Evolutionary conservation across 768 basidiomycete genomes (phyloP).

Genomic region (Sporobolomyces roseus): DNA sequence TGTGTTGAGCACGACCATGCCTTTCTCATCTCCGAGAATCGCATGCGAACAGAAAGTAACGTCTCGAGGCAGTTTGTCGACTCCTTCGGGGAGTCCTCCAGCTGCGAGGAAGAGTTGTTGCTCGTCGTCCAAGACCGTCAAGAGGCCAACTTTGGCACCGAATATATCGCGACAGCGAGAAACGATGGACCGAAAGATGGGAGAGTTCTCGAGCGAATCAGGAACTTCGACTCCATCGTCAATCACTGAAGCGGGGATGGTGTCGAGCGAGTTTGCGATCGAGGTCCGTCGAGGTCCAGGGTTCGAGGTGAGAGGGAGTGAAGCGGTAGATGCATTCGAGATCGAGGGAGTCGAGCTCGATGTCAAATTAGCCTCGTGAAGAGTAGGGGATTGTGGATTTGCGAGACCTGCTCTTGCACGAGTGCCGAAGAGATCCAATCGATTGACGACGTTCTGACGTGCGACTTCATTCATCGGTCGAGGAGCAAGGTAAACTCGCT

Average conservation of each 20-base stretch:
- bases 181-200: slow-evolving; percentile 34
- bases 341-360: not conserved
- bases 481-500: slow-evolving; percentile 17
- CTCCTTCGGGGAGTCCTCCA: slow-evolving; percentile 34
- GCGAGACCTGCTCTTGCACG: slow-evolving; percentile 6
- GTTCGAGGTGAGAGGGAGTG: not conserved
- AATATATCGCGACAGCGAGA: slow-evolving; percentile 20
- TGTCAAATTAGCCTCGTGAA: not conserved
- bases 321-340: slow-evolving; percentile 1
- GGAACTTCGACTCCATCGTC: slow-evolving; percentile 7
- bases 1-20: slow-evolving; percentile 39
- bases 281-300: not conserved
- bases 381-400: not conserved
- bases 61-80: slow-evolving; percentile 36
- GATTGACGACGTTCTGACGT: slow-evolving; percentile 37
- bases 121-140: slow-evolving; percentile 41
- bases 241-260: not conserved
- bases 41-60: slow-evolving; percentile 44
- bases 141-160: slow-evolving; percentile 6
- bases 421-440: slow-evolving; percentile 40
- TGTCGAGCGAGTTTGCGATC: not conserved
- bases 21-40: slow-evolving; percentile 37
- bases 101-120: slow-evolving; percentile 43
- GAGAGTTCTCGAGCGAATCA: slow-evolving; percentile 22
- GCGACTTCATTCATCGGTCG: slow-evolving; percentile 29